Evolutionary conservation across 352 stramenopile genomes (phyloP), one percentile per base, ranked within the genome.

Genomic region (Phytophthora aleatoria): DNA sequence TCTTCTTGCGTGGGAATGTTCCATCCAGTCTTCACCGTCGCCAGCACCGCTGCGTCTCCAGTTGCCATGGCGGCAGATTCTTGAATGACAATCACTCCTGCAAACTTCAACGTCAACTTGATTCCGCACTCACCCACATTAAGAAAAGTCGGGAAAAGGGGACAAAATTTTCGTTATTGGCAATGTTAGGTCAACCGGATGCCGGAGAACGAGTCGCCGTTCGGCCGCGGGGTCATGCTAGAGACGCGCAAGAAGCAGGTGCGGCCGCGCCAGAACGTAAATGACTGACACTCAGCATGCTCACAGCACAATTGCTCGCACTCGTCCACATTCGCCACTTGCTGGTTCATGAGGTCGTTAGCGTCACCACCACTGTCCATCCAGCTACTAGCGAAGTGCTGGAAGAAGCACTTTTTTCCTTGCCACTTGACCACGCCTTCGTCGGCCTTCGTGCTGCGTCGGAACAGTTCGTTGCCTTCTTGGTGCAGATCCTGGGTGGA

Each of bases 221-320:
- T 77, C 7, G 65, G 48, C 1, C 81, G 75, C 11, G 81, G 77
- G 2, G 69, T 58, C 20, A 72, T 83, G 49, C 58, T 73, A 28
- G 45, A 64, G 27, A 75, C 72, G 15, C 83, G 79, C n/a, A 92
- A 58, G 63, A 89, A 92, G 62, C 83, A 92, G n/a, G 81, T 89
- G 42, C 68, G 64, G 5, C 76, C 77, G 45, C 76, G 83, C 81
- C 83, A 92, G 52, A 90, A 89, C 12, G 79, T 89, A 60, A 87
- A 92, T 35, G 81, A 90, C 35, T 76, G 64, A 61, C 83, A 92
- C 31, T 78, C 61, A 0, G 79, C 48, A 45, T 92, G 75, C 8
- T 74, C 70, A 48, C 83, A 92, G 62, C 83, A 92, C 12, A 92
- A 61, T 45, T 67, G 45, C 47, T 92, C 83, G 51, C 83, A 92